Evolutionary conservation across 106 monocot species (phyloP).

Genomic region (Dactylorhiza incarnata): DNA sequence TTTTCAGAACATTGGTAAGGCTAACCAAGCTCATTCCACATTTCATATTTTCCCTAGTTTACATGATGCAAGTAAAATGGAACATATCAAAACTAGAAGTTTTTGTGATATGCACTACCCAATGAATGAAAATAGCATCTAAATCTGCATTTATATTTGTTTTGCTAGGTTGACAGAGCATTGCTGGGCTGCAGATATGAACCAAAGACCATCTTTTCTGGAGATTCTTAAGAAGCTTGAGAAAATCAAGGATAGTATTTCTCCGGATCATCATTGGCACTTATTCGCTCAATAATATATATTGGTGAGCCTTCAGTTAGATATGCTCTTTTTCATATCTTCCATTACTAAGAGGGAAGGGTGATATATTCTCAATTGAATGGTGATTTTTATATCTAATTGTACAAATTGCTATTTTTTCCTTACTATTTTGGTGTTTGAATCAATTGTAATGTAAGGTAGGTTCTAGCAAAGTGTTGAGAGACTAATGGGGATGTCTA

Average conservation of each 20-base stretch:
- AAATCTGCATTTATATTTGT: background rate
- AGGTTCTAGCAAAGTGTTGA: too few relatives aligned
- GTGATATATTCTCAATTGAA: too few relatives aligned
- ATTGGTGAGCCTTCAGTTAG: background rate
- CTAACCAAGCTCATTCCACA: background rate
- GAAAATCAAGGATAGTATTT: slow-evolving; percentile 65
- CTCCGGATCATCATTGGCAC: slow-evolving; percentile 60
- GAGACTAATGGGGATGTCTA: too few relatives aligned
- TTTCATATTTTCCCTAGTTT: background rate
- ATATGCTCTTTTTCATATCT: background rate
- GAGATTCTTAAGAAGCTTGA: slow-evolving; percentile 87
- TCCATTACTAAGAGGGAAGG: background rate
- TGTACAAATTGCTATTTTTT: too few relatives aligned
- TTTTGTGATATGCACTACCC: background rate
- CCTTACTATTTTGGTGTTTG: too few relatives aligned
- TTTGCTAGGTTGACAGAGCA: slow-evolving; percentile 54
- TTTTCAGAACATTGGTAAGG: too few relatives aligned
- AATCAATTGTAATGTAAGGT: too few relatives aligned
- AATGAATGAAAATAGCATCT: background rate
- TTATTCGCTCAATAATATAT: slow-evolving; percentile 23
- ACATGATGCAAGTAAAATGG: background rate
- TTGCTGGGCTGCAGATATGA: slow-evolving; percentile 82
- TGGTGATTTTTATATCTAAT: too few relatives aligned
- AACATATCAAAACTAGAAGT: background rate
- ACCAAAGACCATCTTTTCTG: slow-evolving; percentile 64